Percentiles rank a stretch among this genome's conserved stretches.
Evolutionary conservation across 2,329 filamentous ascomycete species (phyloP).

Genomic region (Arachnomyces sp.): DNA sequence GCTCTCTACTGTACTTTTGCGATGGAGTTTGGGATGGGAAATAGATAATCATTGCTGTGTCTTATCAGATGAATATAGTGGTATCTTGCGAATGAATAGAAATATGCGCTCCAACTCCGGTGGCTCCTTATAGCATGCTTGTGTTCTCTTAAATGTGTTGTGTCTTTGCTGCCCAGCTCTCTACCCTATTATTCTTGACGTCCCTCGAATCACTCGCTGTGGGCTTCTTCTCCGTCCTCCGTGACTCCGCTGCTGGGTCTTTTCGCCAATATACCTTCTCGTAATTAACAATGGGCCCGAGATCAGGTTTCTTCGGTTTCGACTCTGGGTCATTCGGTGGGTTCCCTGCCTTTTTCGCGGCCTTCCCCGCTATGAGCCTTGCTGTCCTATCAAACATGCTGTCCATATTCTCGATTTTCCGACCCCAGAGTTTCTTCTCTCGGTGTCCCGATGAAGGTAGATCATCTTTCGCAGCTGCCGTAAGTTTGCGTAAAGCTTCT

Average conservation of each 20-base stretch:
- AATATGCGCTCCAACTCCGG: slow-evolving; percentile 14
- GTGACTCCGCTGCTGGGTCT: slow-evolving; percentile 26
- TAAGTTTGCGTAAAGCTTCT: slow-evolving; percentile 54
- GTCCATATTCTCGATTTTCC: slow-evolving; percentile 35
- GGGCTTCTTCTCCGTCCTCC: slow-evolving; percentile 24
- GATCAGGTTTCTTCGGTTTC: slow-evolving; percentile 29
- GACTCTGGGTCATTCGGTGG: slow-evolving; percentile 14
- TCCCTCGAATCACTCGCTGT: slow-evolving; percentile 16
- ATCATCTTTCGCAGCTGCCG: slow-evolving; percentile 40
- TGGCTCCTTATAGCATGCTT: slow-evolving; percentile 8
- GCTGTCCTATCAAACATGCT: slow-evolving; percentile 50
- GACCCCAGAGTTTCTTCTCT: slow-evolving; percentile 33
- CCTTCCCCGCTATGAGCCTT: slow-evolving; percentile 38
- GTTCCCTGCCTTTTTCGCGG: slow-evolving; percentile 22
- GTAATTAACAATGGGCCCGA: slow-evolving; percentile 51
- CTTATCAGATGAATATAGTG: slow-evolving; percentile 8
- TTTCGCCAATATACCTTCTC: slow-evolving; percentile 52
- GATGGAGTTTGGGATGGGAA: not conserved
- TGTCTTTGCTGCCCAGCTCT: slow-evolving; percentile 7
- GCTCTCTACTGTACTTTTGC: not conserved
- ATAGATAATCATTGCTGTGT: not conserved
- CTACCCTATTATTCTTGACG: slow-evolving; percentile 14
- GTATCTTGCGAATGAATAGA: slow-evolving; percentile 11
- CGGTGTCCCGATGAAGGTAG: slow-evolving; percentile 29
- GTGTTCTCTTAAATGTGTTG: not conserved